Conservation (phyloP, 2,329 filamentous ascomycete species). For the Claviceps maximensis region DNA sequence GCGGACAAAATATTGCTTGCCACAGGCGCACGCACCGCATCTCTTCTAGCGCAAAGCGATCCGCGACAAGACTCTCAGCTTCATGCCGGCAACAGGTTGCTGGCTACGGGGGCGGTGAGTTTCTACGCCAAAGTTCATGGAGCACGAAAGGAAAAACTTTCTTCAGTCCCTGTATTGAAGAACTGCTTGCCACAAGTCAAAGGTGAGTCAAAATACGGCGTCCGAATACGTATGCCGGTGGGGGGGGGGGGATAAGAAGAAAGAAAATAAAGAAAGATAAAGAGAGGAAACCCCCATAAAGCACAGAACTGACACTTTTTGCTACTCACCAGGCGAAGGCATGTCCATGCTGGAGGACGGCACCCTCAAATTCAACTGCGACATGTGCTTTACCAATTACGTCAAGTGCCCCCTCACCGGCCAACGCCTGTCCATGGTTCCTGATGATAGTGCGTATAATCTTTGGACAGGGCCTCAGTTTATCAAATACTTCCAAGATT, state of each 20-base stretch:
- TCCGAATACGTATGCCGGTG: background rate
- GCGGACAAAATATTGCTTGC: conserved; percentile 42
- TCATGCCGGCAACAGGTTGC: conserved; percentile 38
- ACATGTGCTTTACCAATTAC: conserved; percentile 44
- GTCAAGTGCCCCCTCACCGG: conserved; percentile 31
- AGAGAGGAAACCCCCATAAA: no score
- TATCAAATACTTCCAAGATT: conserved; percentile 30
- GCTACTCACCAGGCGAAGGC: conserved; percentile 21
- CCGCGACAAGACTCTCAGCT: conserved; percentile 28
- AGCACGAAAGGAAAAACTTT: conserved; percentile 33
- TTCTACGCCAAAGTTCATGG: conserved; percentile 26
- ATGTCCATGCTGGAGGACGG: conserved; percentile 33
- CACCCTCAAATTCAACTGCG: conserved; percentile 48
- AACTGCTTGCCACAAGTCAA: conserved; percentile 28
- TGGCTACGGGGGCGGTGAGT: conserved; percentile 41
- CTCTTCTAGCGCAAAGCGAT: conserved; percentile 37
- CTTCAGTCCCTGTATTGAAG: conserved; percentile 39
- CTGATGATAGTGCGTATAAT: conserved; percentile 28
- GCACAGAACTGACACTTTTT: conserved; percentile 3
- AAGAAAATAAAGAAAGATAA: background rate
- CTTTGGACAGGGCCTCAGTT: conserved; percentile 26
- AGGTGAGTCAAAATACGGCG: conserved; percentile 18
- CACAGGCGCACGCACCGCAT: conserved; percentile 43
- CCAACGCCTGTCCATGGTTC: conserved; percentile 38
- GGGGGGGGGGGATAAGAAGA: background rate